A percentile compares a stretch with the other conserved stretches of the same genome.
phyloP scores from a whole-genome alignment of 140 eudicot genomes.

The Anethum foeniculum region DNA sequence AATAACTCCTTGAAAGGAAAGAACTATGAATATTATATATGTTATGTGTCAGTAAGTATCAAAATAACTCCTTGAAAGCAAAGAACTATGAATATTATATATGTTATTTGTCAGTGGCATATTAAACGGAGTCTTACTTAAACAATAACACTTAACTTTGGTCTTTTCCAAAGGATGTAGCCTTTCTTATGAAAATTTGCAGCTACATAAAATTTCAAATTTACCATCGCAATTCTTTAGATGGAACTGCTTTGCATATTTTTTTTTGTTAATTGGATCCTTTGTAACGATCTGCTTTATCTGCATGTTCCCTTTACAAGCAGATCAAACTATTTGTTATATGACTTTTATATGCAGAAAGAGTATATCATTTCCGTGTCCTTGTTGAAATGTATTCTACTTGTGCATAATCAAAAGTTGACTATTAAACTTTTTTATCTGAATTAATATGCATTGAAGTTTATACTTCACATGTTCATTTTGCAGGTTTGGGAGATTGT shows the following conservation, averaged over 20 bases:
- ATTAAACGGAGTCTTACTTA: background rate
- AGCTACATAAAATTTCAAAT: background rate
- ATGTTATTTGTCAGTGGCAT: background rate
- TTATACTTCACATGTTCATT: background rate
- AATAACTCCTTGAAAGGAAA: background rate
- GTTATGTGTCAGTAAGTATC: background rate
- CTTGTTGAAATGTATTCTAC: background rate
- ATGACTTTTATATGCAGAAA: background rate
- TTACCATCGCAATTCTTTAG: background rate
- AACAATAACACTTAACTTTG: background rate
- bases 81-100: background rate
- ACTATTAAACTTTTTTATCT: no score
- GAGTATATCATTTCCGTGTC: background rate
- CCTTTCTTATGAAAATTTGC: background rate
- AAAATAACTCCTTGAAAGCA: background rate
- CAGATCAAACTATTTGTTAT: background rate
- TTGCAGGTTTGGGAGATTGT: constrained; percentile 92
- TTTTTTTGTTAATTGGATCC: background rate
- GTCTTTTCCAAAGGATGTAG: background rate
- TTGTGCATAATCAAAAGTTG: background rate
- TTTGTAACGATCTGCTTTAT: background rate
- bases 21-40: background rate
- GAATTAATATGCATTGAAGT: background rate
- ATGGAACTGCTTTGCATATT: background rate
- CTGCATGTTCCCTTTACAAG: background rate